Evolutionary conservation across 495 filamentous ascomycete genomes (phyloP), one percentile per base, ranked within the genome.

Genomic region (Thermothielavioides terrestris): DNA sequence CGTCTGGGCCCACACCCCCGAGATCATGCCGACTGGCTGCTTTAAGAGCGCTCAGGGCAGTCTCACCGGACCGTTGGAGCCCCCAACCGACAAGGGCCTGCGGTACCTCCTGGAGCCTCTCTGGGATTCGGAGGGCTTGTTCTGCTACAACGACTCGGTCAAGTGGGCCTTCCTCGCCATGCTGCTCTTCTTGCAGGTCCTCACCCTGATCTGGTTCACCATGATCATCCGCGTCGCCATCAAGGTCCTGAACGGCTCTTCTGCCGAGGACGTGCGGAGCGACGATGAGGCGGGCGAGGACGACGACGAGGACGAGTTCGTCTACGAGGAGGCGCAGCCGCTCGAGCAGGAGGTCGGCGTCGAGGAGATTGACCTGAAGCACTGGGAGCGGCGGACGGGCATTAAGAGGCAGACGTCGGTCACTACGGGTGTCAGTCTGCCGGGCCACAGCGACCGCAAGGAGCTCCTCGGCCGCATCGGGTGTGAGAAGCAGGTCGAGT

Each of bases 201-300:
- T 97, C 26, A 86, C 85, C 15, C 69, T 95, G 27, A 73, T 91
- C 56, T 97, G 91, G 91, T 94, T 96, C 63, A 77, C 70, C 57
- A 84, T 95, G 82, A 94, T 96, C 59, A 60, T 88, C 23, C 77
- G 78, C 22, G 86, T 97, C 1, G 90, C 88, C 17, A 69, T 81
- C 43, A 80, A 79, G 26, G 86, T 95, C 2, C 57, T 96, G 15
- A 77, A 71, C 39, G 89, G 88, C 22, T 77, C 78, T n/a, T 74
- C 78, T 23, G 89, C 91, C 21, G 91, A 94, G 46, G 91, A 97
- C 58, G 76, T 77, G 25, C 81, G 91, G 42, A 94, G 87, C 62
- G 90, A 95, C 54, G 89, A 89, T 53, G 91, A 96, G 59, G 85
- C 69, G 21, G 83, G 79, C 35, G 81, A 75, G 15, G 73, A 75